A percentile compares a stretch with the other conserved stretches of the same genome.
Evolutionary conservation across 805 yeast genomes (phyloP).

Genomic region (Starmera amethionina): DNA sequence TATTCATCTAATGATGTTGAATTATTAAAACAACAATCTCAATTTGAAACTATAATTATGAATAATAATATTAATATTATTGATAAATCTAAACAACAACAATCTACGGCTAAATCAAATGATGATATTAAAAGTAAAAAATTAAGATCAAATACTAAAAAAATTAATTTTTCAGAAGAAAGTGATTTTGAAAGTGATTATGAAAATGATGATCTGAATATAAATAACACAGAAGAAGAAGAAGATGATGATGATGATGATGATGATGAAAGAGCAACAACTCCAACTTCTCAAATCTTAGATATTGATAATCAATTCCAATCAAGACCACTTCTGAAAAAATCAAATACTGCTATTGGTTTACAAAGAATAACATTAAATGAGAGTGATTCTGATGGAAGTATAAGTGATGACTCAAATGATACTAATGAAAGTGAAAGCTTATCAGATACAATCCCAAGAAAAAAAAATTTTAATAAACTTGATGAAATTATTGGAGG

Average conservation of each 20-base stretch:
- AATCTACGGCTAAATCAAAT: background rate
- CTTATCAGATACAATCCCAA: conserved; percentile 6
- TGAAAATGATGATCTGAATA: conserved; percentile 9
- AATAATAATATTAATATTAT: too few relatives aligned
- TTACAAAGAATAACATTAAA: conserved; percentile 12
- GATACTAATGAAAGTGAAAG: conserved; percentile 7
- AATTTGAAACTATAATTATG: background rate
- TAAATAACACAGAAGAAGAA: conserved; percentile 11
- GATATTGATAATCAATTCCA: conserved; percentile 4
- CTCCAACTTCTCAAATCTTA: conserved; percentile 16
- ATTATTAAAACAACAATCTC: conserved; percentile 2
- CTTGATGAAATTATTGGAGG: conserved; percentile 5
- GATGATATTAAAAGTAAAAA: conserved; percentile 1
- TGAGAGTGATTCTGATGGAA: conserved; percentile 1
- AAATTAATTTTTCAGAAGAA: background rate
- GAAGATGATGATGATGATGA: conserved; percentile 6
- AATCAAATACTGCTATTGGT: conserved; percentile 19
- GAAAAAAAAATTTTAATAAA: conserved; percentile 12
- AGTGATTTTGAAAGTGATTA: conserved; percentile 6
- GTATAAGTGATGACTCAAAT: conserved; percentile 4
- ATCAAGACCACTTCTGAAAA: conserved; percentile 13
- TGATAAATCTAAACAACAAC: background rate
- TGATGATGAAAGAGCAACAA: conserved; percentile 6
- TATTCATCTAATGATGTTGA: conserved; percentile 1
- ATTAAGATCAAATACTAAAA: conserved; percentile 2